Evolutionary conservation across 2,329 filamentous ascomycete genomes (phyloP), one percentile per base, ranked within the genome.

Genomic region (Calonectria honghensis): DNA sequence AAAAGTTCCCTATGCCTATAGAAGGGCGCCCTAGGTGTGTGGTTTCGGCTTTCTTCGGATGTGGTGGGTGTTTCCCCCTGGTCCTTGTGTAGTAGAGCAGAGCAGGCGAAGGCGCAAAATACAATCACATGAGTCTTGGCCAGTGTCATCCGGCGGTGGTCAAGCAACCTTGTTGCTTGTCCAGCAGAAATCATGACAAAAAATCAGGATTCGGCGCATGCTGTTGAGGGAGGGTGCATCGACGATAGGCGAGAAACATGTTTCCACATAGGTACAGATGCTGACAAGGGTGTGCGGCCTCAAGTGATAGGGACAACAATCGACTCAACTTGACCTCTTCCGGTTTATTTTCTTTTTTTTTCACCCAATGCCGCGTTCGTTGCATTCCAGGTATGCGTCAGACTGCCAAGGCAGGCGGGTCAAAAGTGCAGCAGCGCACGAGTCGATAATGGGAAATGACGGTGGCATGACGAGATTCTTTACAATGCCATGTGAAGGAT

Each of bases 181-280:
- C n/a, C 20, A 9, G 4, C 6, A 41, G 27, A 61, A 61, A 54
- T 32, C 27, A 54, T 31, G 29, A 35, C 29, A 54, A 32, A 32
- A 32, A 32, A 32, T 41, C 57, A 27, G 57, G 57, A 61, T 61
- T 37, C 57, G 14, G 57, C 18, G n/a, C n/a, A 24, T 61, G 35
- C 39, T 61, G 57, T 61, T 41, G 57, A 61, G 57, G 57, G 52
- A 54, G 54, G 31, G 57, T 61, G 57, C 39, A 61, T 61, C 57
- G 35, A 61, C 57, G 57, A 61, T 61, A 61, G 39, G 35, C 57
- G 57, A 61, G 57, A 61, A 61, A 61, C 57, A 61, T n/a, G 57
- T 61, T 61, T 61, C 35, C 35, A 9, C n/a, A 41, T 20, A 61
- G n/a, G 57, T 39, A 41, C 32, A 37, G 57, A 4, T 41, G 27